phyloP scores from a whole-genome alignment of 208 protist genomes.

The Leptomonas pyrrhocoris region DNA sequence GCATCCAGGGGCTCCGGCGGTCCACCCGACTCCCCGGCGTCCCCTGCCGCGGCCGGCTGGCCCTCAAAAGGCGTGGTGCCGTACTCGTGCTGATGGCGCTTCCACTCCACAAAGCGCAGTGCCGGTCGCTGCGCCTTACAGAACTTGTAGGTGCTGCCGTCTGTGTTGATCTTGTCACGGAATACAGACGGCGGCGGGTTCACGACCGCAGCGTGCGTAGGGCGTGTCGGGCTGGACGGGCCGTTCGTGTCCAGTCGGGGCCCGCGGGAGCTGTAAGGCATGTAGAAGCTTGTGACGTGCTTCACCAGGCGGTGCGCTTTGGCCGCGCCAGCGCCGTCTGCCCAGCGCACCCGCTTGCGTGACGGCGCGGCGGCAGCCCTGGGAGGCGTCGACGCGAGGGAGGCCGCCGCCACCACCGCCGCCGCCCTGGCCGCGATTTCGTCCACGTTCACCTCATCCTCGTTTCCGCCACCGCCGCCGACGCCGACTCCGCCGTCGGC shows the following conservation, averaged over 20 bases:
- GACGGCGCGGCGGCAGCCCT: slow-evolving; percentile 11
- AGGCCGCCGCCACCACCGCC: slow-evolving; percentile 11
- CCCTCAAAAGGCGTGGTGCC: slow-evolving; percentile 28
- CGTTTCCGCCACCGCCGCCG: slow-evolving; percentile 4
- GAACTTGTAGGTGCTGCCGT: slow-evolving; percentile 61
- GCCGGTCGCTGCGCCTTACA: slow-evolving; percentile 60
- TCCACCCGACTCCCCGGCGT: not conserved
- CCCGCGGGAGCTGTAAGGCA: slow-evolving; percentile 42
- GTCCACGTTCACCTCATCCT: slow-evolving; percentile 20
- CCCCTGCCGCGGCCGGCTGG: slow-evolving; percentile 14
- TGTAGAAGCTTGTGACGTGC: slow-evolving; percentile 65
- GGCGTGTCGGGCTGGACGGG: slow-evolving; percentile 24
- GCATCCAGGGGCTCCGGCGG: not conserved
- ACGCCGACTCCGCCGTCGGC: slow-evolving; percentile 3
- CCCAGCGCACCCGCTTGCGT: slow-evolving; percentile 64
- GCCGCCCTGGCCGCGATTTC: slow-evolving; percentile 17
- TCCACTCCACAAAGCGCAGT: slow-evolving; percentile 58
- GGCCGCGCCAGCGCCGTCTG: slow-evolving; percentile 34
- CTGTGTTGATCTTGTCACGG: slow-evolving; percentile 47
- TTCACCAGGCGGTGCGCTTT: slow-evolving; percentile 40
- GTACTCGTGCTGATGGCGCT: slow-evolving; percentile 30
- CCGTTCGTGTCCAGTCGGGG: slow-evolving; percentile 11
- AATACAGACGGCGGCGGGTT: slow-evolving; percentile 42
- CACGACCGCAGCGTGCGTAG: slow-evolving; percentile 24
- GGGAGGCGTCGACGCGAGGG: not conserved